These are phyloP conservation scores for Gleditsia sinensis DNA, from an alignment of 306 rosid genomes.

Conservation along the genomic window DNA sequence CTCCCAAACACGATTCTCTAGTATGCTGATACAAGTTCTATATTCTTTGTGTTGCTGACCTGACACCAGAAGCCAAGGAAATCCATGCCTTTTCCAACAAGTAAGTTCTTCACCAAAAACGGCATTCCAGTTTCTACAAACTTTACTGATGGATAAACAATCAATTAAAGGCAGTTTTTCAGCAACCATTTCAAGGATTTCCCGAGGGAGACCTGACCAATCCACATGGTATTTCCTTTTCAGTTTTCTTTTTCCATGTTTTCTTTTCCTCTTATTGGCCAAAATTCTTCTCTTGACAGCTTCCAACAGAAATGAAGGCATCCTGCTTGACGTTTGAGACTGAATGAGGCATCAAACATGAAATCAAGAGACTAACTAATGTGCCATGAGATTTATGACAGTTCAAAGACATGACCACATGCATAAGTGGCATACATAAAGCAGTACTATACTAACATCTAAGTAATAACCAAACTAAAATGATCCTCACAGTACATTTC, in stretches of 20 bases:
- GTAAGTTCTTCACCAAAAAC: constrained; percentile 52
- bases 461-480: not conserved
- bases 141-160: constrained; percentile 54
- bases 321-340: constrained; percentile 22
- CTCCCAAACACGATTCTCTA: constrained; percentile 63
- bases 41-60: constrained; percentile 51
- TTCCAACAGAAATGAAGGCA: constrained; percentile 31
- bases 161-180: constrained; percentile 46
- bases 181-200: constrained; percentile 44
- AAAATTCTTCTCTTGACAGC: constrained; percentile 35
- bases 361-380: constrained; percentile 9
- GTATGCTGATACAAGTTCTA: constrained; percentile 54
- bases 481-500: not conserved
- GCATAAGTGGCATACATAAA: not conserved
- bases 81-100: constrained; percentile 48
- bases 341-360: constrained; percentile 1
- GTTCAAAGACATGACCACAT: not conserved
- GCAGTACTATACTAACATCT: not conserved
- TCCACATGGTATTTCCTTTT: constrained; percentile 32
- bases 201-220: constrained; percentile 55
- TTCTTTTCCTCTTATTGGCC: constrained; percentile 41
- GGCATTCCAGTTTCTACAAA: constrained; percentile 60
- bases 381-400: not conserved
- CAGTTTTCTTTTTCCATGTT: constrained; percentile 34
- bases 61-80: constrained; percentile 65